Percentiles rank a stretch among this genome's conserved stretches.
Evolutionary conservation across 306 rosid genomes (phyloP).

Genomic region (Vigna hirtella): DNA sequence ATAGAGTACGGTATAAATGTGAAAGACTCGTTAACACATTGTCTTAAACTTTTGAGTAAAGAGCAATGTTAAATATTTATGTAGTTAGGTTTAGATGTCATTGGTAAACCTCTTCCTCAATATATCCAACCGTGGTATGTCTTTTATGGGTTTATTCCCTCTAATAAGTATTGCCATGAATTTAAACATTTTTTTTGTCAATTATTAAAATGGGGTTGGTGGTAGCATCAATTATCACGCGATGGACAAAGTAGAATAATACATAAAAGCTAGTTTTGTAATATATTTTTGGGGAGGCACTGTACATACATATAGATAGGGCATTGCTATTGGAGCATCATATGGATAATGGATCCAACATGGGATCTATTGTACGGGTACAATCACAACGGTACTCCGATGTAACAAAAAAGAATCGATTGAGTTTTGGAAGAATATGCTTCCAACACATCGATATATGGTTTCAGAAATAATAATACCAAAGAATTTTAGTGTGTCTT

Average conservation of each 20-base stretch:
- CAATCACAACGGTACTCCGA: slow-evolving; percentile 28
- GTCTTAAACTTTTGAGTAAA: too few relatives aligned
- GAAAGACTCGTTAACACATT: too few relatives aligned
- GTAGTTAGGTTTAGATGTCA: too few relatives aligned
- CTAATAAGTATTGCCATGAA: not conserved
- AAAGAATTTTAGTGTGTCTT: not conserved
- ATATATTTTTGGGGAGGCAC: not conserved
- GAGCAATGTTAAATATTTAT: too few relatives aligned
- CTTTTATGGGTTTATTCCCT: too few relatives aligned
- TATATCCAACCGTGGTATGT: too few relatives aligned
- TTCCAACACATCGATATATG: not conserved
- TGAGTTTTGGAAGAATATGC: slow-evolving; percentile 13
- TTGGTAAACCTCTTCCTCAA: too few relatives aligned
- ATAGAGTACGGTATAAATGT: too few relatives aligned
- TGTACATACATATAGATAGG: not conserved
- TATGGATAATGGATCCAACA: slow-evolving; percentile 27
- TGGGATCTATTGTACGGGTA: slow-evolving; percentile 31
- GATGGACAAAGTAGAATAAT: slow-evolving; percentile 3
- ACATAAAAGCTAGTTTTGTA: not conserved
- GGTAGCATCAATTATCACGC: not conserved
- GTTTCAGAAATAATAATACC: slow-evolving; percentile 14
- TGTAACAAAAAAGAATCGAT: not conserved
- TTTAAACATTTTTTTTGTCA: not conserved
- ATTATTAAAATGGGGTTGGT: slow-evolving; percentile 7
- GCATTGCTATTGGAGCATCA: slow-evolving; percentile 12